Conservation (phyloP, 2,329 filamentous ascomycete species). For the Cryphonectria parasitica region DNA sequence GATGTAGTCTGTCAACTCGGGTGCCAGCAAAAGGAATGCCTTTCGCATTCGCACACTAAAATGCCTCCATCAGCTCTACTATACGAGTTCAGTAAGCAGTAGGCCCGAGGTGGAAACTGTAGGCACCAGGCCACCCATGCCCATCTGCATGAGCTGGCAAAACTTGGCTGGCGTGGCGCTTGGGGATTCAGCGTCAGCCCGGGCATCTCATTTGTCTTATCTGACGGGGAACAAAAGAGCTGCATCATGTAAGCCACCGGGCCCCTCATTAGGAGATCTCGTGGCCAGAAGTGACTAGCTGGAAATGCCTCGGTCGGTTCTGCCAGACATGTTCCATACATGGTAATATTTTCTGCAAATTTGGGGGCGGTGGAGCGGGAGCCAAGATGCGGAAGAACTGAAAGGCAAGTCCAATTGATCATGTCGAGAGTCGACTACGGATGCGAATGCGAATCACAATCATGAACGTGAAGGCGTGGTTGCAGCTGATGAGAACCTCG, state of each 20-base stretch:
- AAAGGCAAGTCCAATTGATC: neutral
- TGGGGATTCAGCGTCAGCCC: neutral
- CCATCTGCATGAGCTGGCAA: neutral
- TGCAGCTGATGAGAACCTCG: too few relatives aligned
- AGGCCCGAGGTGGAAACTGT: conserved; percentile 8
- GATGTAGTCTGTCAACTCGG: neutral
- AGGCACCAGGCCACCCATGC: neutral
- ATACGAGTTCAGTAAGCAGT: conserved; percentile 4
- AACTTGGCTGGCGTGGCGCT: neutral
- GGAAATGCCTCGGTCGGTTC: neutral
- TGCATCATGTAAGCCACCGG: neutral
- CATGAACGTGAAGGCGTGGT: too few relatives aligned
- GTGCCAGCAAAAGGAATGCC: neutral
- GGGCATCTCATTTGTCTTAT: neutral
- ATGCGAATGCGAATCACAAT: too few relatives aligned
- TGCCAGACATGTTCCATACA: neutral
- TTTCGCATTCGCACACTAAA: neutral
- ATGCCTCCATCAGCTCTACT: neutral
- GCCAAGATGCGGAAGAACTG: neutral
- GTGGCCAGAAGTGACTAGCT: neutral
- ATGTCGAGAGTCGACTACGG: too few relatives aligned
- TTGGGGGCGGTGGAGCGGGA: neutral
- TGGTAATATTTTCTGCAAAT: neutral
- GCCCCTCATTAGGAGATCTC: neutral
- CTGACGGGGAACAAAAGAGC: neutral